A percentile compares a stretch with the other conserved stretches of the same genome.
These are phyloP conservation scores for Paulownia fortunei DNA, from an alignment of 257 asterid species.

Conservation along the genomic window DNA sequence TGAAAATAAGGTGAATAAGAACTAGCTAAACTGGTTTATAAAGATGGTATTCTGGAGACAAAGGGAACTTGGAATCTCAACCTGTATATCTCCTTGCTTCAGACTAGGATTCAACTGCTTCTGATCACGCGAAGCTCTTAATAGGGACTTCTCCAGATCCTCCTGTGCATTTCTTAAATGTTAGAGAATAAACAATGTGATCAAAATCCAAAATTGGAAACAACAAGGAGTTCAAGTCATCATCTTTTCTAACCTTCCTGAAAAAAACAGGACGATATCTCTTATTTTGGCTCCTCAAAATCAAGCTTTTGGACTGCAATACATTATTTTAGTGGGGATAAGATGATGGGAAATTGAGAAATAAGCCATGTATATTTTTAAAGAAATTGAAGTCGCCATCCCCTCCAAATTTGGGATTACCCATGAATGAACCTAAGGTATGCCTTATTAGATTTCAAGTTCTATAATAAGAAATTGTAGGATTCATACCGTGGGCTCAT, in stretches of 20 bases:
- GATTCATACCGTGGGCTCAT: background rate
- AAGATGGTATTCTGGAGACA: background rate
- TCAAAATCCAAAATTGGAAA: background rate
- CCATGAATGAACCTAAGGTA: conserved; percentile 1
- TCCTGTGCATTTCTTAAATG: conserved; percentile 54
- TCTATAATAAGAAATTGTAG: background rate
- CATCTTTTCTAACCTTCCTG: conserved; percentile 69
- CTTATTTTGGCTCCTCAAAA: conserved; percentile 71
- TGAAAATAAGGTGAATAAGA: conserved; percentile 10
- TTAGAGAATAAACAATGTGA: background rate
- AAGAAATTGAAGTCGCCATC: background rate
- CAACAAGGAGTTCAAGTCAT: background rate
- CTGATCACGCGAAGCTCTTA: conserved; percentile 75
- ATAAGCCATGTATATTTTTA: background rate
- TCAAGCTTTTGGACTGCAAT: conserved; percentile 83
- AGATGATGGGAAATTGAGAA: conserved; percentile 18
- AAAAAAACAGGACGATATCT: conserved; percentile 90
- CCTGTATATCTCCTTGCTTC: conserved; percentile 79
- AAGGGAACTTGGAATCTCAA: conserved; percentile 17
- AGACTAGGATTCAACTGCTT: conserved; percentile 66
- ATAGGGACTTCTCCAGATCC: conserved; percentile 77
- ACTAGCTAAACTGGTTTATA: background rate
- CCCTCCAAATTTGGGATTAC: conserved; percentile 3
- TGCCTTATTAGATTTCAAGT: conserved; percentile 1
- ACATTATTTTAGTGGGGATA: conserved; percentile 14